Base-by-base conservation (phyloP, 2,329 filamentous ascomycete genomes). In the Aureobasidium lini region DNA sequence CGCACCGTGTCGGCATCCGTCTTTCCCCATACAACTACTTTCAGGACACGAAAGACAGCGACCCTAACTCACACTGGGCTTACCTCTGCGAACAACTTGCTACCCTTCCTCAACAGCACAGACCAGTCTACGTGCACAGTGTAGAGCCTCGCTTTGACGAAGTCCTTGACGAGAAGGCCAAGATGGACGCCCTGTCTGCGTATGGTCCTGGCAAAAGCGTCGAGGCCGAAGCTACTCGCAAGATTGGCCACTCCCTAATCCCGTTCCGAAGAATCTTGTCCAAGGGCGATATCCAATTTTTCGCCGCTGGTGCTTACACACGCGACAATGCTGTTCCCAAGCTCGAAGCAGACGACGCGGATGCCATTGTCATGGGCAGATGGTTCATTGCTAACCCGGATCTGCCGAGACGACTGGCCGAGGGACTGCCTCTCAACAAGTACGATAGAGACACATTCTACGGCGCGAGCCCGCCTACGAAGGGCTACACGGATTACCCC, bases 51-150 rank as follows among this genome's bases (percentile, higher is more conserved):
- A 73, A 73, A 31, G 85, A 87, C 81, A 64, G 68, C 0, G 75
- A 88, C 46, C 84, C 84, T 0, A 66, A 81, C 8, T 79, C 82
- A 0, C 84, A 88, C 62, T 89, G 87, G 66, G 71, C 73, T 0
- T 76, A 87, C 63, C 67, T 86, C 11, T 77, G 83, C 43, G 65
- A 72, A 37, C 74, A 79, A 23, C 64, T 67, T 11, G 63, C 57
- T 1, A 16, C 48, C 6, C 44, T 66, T 46, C 71, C 82, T 4
- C 77, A 75, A 39, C 67, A 72, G 15, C 67, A 83, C 0, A 73
- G 77, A 1, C 72, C 87, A 11, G 78, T 83, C 0, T 88, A 83
- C 64, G 69, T 85, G 1, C 83, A 86, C 66, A 63, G 85, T 0
- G 71, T 87, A 3, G 83, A 88, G 65, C 77, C 83, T 0, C 77